phyloP scores from a whole-genome alignment of 257 asterid species.

The Solanum corneliomulleri region DNA sequence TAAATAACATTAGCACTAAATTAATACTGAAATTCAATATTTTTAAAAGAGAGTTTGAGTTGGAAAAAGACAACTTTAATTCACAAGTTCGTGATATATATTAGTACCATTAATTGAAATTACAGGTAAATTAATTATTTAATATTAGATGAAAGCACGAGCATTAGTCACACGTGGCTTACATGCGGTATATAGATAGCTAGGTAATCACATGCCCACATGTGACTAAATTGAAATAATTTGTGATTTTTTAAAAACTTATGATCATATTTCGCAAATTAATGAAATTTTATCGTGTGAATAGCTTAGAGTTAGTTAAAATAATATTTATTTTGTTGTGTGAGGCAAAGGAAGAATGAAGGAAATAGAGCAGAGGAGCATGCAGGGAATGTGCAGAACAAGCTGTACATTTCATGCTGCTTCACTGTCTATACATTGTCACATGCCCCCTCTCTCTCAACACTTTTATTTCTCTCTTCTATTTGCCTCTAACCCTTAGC shows the following conservation, averaged over 20 bases:
- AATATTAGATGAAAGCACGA: slow-evolving; percentile 19
- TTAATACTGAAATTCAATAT: background rate
- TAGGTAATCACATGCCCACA: slow-evolving; percentile 36
- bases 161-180: slow-evolving; percentile 35
- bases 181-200: slow-evolving; percentile 26
- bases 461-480: slow-evolving; percentile 6
- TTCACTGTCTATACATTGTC: slow-evolving; percentile 56
- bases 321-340: background rate
- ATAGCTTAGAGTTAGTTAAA: background rate
- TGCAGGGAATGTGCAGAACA: slow-evolving; percentile 99
- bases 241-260: background rate
- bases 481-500: slow-evolving; percentile 10
- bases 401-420: slow-evolving; percentile 69
- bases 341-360: background rate
- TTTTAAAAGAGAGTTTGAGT: background rate
- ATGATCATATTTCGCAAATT: background rate
- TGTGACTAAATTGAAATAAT: slow-evolving; percentile 21
- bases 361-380: slow-evolving; percentile 16
- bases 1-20: background rate
- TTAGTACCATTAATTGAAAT: background rate
- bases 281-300: background rate
- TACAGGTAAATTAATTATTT: background rate
- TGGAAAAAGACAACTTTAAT: slow-evolving; percentile 2
- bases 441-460: slow-evolving; percentile 28
- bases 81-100: background rate